Percentiles rank a stretch among this genome's conserved stretches.
phyloP scores from a whole-genome alignment of 2,329 filamentous ascomycete genomes.

The Colletotrichum cereale region DNA sequence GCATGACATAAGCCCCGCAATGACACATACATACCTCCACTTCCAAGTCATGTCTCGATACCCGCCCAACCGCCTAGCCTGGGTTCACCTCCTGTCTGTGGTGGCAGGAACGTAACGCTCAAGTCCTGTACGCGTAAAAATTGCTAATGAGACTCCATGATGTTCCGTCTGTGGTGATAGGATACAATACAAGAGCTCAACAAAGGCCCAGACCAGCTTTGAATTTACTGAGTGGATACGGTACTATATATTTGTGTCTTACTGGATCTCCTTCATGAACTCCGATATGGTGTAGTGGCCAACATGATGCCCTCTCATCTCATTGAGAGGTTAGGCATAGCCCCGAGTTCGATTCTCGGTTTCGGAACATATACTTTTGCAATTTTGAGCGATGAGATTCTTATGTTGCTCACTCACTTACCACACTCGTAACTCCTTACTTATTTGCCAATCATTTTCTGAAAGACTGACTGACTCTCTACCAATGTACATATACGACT shows the following conservation, averaged over 20 bases:
- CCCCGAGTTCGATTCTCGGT: slow-evolving; percentile 28
- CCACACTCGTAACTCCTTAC: too few species aligned
- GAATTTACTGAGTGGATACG: too few species aligned
- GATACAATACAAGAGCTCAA: background rate
- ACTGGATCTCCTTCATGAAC: too few species aligned
- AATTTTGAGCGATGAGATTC: background rate
- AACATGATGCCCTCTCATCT: slow-evolving; percentile 20
- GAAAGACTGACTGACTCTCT: too few species aligned
- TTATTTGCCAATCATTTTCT: too few species aligned
- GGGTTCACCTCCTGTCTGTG: too few species aligned
- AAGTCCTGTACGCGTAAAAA: too few species aligned
- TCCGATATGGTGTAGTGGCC: slow-evolving; percentile 26
- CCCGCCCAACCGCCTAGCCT: too few species aligned
- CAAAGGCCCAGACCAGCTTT: too few species aligned
- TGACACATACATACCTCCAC: slow-evolving; percentile 19
- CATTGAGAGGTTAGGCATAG: slow-evolving; percentile 14
- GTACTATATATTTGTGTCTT: too few species aligned
- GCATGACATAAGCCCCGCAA: slow-evolving; percentile 26
- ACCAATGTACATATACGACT: background rate
- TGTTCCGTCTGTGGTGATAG: background rate
- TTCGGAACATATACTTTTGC: background rate
- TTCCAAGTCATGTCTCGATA: slow-evolving; percentile 1
- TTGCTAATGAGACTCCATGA: background rate
- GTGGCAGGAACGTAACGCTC: background rate
- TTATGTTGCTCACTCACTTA: background rate